Percentiles rank a stretch among this genome's conserved stretches.
Evolutionary conservation across 306 rosid genomes (phyloP).

Genomic region (Medicago ruthenica): DNA sequence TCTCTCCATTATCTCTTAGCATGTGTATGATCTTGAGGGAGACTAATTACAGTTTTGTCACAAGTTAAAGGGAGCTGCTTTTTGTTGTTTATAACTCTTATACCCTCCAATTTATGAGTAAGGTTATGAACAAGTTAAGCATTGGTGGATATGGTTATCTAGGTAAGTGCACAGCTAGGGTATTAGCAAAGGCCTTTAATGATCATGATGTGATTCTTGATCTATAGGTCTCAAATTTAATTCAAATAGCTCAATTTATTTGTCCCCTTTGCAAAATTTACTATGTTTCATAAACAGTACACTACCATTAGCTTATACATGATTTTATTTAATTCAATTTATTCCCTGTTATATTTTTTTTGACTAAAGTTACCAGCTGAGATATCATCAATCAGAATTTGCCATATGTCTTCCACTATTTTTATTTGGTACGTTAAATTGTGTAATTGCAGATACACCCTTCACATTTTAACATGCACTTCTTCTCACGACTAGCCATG

Average conservation of each 20-base stretch:
- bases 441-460: no score
- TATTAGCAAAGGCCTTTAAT: slow-evolving; percentile 35
- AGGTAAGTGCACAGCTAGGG: slow-evolving; percentile 47
- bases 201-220: slow-evolving; percentile 38
- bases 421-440: no score
- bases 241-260: slow-evolving; percentile 42
- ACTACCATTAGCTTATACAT: slow-evolving; percentile 35
- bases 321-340: neutral
- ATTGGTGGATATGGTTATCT: slow-evolving; percentile 39
- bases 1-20: slow-evolving; percentile 39
- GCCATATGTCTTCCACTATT: no score
- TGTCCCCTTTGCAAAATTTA: slow-evolving; percentile 16
- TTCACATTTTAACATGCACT: no score
- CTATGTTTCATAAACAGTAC: slow-evolving; percentile 23
- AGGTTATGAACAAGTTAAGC: slow-evolving; percentile 50
- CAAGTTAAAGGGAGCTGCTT: slow-evolving; percentile 49
- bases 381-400: no score
- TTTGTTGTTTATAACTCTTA: slow-evolving; percentile 45
- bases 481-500: no score
- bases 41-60: slow-evolving; percentile 76
- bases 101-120: slow-evolving; percentile 17
- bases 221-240: slow-evolving; percentile 45
- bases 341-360: no score
- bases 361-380: no score
- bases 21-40: slow-evolving; percentile 40